Base-by-base conservation (phyloP, 1,284 basidiomycete species). In the Agaricales sp. region DNA sequence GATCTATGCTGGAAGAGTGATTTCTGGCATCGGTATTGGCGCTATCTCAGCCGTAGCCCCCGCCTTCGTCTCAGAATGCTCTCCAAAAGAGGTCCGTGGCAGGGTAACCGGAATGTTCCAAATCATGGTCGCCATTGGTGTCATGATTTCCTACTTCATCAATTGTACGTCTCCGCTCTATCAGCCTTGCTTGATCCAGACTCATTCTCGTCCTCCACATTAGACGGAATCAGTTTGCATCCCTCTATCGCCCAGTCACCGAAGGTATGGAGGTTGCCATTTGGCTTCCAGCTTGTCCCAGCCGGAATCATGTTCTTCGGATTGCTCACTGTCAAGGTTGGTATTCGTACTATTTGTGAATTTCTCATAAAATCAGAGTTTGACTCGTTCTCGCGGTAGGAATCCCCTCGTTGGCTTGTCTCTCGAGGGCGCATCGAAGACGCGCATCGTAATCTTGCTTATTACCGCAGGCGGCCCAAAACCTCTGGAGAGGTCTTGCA, bases 31-130 rank as follows among this genome's bases (percentile, higher is more conserved):
- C 20, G 84, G 84, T 21, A 78, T 88, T 47, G 84, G 81, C 50
- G 79, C 68, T 14, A 80, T 83, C 47, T 82, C 70, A 11, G 73
- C 69, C 25, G 80, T 87, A 2, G 73, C 82, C 6, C 87, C 87
- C 6, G 78, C 86, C 0, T 90, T 78, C 57, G 85, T 89, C 2
- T 82, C 82, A 1, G 87, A 90, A 62, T 88, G 86, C 60, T 75
- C 79, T 0, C 87, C 87, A 3, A 88, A 87, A 60, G 73, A 83
- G 4, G 83, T 82, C 20, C 72, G 82, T 47, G 82, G 83, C 12
- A 74, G 82, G 23, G 81, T 85, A 46, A 83, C 83, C 0, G 82
- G 85, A 39, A 59, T 87, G 22, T 89, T 91, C 73, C 88, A 92
- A 60, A 80, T 92, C 63, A 82, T 89, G 75, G 85, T 89, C 35